Conservation (phyloP, 768 basidiomycete species). For the Candolleomyces eurysporus region DNA sequence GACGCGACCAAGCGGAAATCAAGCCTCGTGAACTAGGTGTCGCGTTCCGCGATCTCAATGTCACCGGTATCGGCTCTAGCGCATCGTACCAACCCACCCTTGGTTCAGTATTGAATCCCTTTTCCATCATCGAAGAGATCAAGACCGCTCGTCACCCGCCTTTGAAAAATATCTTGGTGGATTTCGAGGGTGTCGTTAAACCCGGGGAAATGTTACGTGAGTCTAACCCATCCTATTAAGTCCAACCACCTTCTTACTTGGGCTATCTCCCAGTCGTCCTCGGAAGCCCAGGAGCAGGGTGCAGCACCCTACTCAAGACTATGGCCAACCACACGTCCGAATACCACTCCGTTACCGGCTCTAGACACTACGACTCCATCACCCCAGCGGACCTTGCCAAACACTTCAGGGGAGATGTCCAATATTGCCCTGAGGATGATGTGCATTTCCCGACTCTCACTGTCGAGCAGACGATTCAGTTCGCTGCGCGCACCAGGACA, state of each 20-base stretch:
- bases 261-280: slow-evolving; percentile 58
- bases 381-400: slow-evolving; percentile 59
- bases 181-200: slow-evolving; percentile 62
- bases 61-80: slow-evolving; percentile 54
- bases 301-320: slow-evolving; percentile 79
- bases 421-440: slow-evolving; percentile 84
- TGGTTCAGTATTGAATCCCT: slow-evolving; percentile 59
- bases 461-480: slow-evolving; percentile 71
- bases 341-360: slow-evolving; percentile 66
- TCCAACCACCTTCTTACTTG: slow-evolving; percentile 26
- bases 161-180: slow-evolving; percentile 58
- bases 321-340: slow-evolving; percentile 74
- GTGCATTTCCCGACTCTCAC: slow-evolving; percentile 84
- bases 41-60: slow-evolving; percentile 55
- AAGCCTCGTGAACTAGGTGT: slow-evolving; percentile 58
- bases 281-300: slow-evolving; percentile 83
- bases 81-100: slow-evolving; percentile 58
- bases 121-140: slow-evolving; percentile 40
- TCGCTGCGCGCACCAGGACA: slow-evolving; percentile 65
- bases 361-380: slow-evolving; percentile 76
- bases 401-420: slow-evolving; percentile 75
- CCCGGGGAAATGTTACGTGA: slow-evolving; percentile 78
- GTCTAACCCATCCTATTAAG: slow-evolving; percentile 29
- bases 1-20: slow-evolving; percentile 46
- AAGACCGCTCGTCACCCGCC: slow-evolving; percentile 57